Evolutionary conservation across 2,329 filamentous ascomycete genomes (phyloP).

Genomic region (Xylariaceae sp.): DNA sequence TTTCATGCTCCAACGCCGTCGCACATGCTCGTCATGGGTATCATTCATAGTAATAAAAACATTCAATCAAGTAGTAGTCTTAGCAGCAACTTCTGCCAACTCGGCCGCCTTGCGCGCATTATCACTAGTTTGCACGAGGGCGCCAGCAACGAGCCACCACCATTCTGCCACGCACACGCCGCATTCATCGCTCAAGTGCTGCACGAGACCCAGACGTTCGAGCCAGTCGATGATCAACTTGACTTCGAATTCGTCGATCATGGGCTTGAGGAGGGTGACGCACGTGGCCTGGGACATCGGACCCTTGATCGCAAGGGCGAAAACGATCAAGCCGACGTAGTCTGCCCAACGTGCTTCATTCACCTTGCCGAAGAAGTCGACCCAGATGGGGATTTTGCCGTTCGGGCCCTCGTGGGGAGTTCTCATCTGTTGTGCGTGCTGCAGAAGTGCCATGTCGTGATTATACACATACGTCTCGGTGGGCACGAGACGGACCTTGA

Average conservation of each 20-base stretch:
- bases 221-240: conserved; percentile 56
- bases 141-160: conserved; percentile 61
- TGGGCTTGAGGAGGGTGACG: conserved; percentile 50
- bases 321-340: conserved; percentile 56
- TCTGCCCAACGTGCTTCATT: conserved; percentile 60
- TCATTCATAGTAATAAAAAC: too few relatives aligned
- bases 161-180: conserved; percentile 52
- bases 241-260: conserved; percentile 60
- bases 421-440: conserved; percentile 33
- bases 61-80: too few relatives aligned
- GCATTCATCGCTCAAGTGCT: conserved; percentile 33
- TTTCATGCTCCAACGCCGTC: too few relatives aligned
- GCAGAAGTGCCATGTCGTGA: conserved; percentile 42
- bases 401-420: conserved; percentile 40
- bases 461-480: conserved; percentile 55
- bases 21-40: too few relatives aligned
- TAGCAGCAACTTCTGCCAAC: too few relatives aligned
- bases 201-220: conserved; percentile 46
- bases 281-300: conserved; percentile 50
- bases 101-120: neutral
- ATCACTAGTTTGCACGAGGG: conserved; percentile 24
- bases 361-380: conserved; percentile 59
- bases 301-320: conserved; percentile 58
- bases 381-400: conserved; percentile 63
- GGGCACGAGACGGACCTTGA: conserved; percentile 55